A percentile compares a stretch with the other conserved stretches of the same genome.
phyloP scores from a whole-genome alignment of 1,284 basidiomycete genomes.

The Irpex sp. region DNA sequence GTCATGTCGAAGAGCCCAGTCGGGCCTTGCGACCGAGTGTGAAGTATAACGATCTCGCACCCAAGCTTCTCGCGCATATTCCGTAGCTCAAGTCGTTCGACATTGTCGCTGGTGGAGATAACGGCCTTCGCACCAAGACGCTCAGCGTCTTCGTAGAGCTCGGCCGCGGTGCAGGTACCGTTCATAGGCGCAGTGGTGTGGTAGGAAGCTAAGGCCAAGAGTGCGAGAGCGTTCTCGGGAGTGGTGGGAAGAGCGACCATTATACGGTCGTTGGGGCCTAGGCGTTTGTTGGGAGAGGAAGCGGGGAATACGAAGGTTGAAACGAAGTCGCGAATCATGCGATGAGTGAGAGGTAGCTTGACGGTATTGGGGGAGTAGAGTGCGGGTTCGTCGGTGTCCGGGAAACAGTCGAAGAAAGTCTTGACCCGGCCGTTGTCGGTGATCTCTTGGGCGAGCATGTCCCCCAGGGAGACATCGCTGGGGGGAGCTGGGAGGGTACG shows the following conservation, averaged over 20 bases:
- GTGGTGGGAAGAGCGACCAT: conserved; percentile 43
- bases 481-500: conserved; percentile 21
- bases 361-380: conserved; percentile 19
- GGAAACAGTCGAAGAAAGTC: conserved; percentile 36
- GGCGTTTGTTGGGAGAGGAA: conserved; percentile 22
- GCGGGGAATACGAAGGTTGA: conserved; percentile 34
- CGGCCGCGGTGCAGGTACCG: conserved; percentile 37
- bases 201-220: conserved; percentile 37
- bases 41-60: conserved; percentile 23
- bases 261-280: conserved; percentile 39
- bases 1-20: conserved; percentile 5
- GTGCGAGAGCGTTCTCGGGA: conserved; percentile 39
- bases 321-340: conserved; percentile 32
- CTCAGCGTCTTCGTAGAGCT: conserved; percentile 37
- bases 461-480: conserved; percentile 31
- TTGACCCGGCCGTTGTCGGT: conserved; percentile 25
- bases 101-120: conserved; percentile 35
- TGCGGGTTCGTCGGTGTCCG: no score
- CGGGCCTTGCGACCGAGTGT: not conserved
- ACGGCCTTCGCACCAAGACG: conserved; percentile 35
- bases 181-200: conserved; percentile 44
- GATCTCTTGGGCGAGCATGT: conserved; percentile 29
- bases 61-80: conserved; percentile 29
- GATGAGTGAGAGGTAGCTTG: conserved; percentile 29
- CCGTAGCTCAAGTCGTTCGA: conserved; percentile 33